A percentile compares a stretch with the other conserved stretches of the same genome.
These are phyloP conservation scores for Leccinum subspadiceum DNA, from an alignment of 1,284 basidiomycete species.

Conservation along the genomic window DNA sequence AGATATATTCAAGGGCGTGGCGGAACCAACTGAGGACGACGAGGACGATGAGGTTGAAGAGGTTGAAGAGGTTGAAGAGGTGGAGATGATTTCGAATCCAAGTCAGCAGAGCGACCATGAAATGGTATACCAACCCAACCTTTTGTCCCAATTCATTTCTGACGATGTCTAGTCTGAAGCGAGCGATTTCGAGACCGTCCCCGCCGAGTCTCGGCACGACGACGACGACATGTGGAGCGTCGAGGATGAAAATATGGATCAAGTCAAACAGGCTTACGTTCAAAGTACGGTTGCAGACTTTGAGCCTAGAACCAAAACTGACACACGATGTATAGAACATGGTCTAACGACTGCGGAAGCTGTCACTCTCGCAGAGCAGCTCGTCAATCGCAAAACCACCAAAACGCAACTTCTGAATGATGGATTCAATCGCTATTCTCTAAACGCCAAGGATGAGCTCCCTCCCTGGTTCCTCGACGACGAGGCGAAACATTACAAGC, in stretches of 20 bases:
- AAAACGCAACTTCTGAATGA: conserved; percentile 90
- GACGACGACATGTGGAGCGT: conserved; percentile 82
- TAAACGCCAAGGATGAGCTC: conserved; percentile 88
- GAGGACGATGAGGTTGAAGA: neutral
- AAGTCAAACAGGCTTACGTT: conserved; percentile 68
- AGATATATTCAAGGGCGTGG: conserved; percentile 75
- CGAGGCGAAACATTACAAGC: conserved; percentile 89
- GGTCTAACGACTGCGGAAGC: conserved; percentile 92
- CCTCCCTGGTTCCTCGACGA: conserved; percentile 98
- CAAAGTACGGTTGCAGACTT: conserved; percentile 51
- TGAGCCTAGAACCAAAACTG: neutral
- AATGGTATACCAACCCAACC: conserved; percentile 31
- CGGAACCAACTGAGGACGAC: conserved; percentile 42
- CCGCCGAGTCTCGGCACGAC: conserved; percentile 48
- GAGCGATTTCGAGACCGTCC: conserved; percentile 23
- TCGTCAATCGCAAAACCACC: conserved; percentile 91
- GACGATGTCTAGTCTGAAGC: conserved; percentile 21
- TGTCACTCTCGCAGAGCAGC: conserved; percentile 86
- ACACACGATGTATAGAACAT: conserved; percentile 59
- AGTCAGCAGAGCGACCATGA: conserved; percentile 35
- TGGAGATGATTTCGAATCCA: conserved; percentile 18
- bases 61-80: conserved; percentile 36
- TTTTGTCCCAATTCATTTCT: conserved; percentile 8
- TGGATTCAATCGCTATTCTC: conserved; percentile 92
- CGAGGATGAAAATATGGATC: conserved; percentile 77